These are phyloP conservation scores for Pyronema domesticum DNA, from an alignment of 495 filamentous ascomycete species.

Conservation along the genomic window DNA sequence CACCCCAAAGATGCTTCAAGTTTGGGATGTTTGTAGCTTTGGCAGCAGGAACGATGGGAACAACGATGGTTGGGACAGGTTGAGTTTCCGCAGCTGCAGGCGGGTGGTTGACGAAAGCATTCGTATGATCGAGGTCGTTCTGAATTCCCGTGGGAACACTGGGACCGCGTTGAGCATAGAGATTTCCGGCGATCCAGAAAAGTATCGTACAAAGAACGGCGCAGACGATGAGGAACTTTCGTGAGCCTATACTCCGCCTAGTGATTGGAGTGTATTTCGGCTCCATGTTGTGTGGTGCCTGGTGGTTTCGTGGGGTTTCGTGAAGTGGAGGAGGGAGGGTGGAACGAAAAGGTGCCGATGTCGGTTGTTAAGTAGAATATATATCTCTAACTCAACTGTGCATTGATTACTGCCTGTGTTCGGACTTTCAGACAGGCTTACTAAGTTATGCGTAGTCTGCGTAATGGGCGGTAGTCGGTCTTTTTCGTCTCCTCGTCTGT, in stretches of 20 bases:
- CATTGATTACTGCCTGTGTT: no score
- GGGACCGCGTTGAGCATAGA: background rate
- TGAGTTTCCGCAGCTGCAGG: background rate
- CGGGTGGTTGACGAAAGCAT: background rate
- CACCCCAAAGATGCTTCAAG: conserved; percentile 1
- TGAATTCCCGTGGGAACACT: no score
- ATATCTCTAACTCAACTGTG: no score
- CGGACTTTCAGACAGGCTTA: no score
- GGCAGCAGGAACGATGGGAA: background rate
- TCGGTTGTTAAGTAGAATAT: no score
- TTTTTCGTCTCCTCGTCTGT: no score
- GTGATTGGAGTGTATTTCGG: background rate
- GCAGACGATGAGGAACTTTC: background rate
- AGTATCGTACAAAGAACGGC: background rate
- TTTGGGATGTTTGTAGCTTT: background rate
- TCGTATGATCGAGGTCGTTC: background rate
- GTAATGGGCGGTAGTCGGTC: no score
- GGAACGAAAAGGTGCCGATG: no score
- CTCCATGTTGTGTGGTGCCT: background rate
- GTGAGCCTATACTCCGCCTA: background rate
- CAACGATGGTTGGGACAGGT: background rate
- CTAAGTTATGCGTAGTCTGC: no score
- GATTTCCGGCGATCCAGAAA: background rate
- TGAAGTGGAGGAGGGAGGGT: no score
- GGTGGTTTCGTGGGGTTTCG: no score